Evolutionary conservation across 1,284 basidiomycete species (phyloP), one percentile per base, ranked within the genome.

Genomic region (Prillingera fragicola): DNA sequence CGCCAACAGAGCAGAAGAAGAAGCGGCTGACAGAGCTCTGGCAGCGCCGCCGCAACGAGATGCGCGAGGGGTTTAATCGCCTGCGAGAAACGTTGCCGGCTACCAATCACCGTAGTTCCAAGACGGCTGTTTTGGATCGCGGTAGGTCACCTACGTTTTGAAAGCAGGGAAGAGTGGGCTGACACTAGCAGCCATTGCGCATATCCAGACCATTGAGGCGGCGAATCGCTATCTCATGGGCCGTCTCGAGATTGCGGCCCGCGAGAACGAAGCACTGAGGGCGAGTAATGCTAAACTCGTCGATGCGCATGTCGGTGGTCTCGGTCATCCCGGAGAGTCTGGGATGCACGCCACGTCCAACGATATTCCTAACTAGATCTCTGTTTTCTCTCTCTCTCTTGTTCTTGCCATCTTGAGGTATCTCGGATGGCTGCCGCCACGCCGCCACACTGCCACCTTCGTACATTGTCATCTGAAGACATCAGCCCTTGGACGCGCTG

Each of bases 31-130:
- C 86, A 73, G 83, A 85, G 75, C 86, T 84, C 21, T 83, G 85
- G 74, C 85, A 91, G 76, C 77, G 85, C 57, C 79, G 86, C 59
- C 81, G 87, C 37, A 85, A 90, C 60, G 86, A 89, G 72, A 82
- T 90, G 59, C 76, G 85, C 45, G 85, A 88, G 49, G 87, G 87
- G 46, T 91, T 90, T 72, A 79, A 82, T 60, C 78, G 83, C 45
- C 81, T 91, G 70, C 87, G 86, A 77, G 83, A 85, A 56, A 82
- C 81, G 41, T 80, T 91, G 51, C 87, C 87, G 19, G 75, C 81
- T 43, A 84, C 83, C 37, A 87, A 85, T 74, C 86, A 89, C 77
- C 85, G 88, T 75, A 81, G 82, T 14, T 86, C 83, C 78, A 90
- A 91, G 74, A 83, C 87, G 41, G 84, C 80, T 50, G 75, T 90